These are phyloP conservation scores for Elsinoe fawcettii DNA, from an alignment of 2,329 filamentous ascomycete species.

Conservation along the genomic window DNA sequence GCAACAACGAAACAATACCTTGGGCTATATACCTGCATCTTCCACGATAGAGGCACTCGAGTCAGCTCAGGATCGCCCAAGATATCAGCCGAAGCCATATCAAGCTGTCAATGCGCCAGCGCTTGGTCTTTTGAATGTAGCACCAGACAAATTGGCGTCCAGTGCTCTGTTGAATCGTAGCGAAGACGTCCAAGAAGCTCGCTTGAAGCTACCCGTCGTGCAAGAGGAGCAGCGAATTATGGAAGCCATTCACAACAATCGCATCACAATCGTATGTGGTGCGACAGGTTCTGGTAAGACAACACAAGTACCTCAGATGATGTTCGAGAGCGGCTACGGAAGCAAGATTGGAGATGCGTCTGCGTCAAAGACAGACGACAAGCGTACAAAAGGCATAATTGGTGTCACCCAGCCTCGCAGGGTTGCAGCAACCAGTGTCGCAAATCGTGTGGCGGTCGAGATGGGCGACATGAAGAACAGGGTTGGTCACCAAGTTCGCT, in stretches of 20 bases:
- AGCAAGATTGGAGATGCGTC: slow-evolving; percentile 50
- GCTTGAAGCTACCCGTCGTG: slow-evolving; percentile 78
- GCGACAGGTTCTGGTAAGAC: slow-evolving; percentile 96
- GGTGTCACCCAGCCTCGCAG: slow-evolving; percentile 90
- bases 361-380: not conserved
- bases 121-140: not conserved
- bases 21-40: slow-evolving; percentile 56
- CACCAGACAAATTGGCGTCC: slow-evolving; percentile 44
- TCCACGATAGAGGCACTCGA: slow-evolving; percentile 33
- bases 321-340: slow-evolving; percentile 90
- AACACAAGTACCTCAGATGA: slow-evolving; percentile 91
- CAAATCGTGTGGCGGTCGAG: slow-evolving; percentile 81
- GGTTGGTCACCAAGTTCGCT: slow-evolving; percentile 88
- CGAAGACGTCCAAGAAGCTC: slow-evolving; percentile 66
- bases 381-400: slow-evolving; percentile 68
- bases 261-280: slow-evolving; percentile 85
- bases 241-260: slow-evolving; percentile 91
- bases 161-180: slow-evolving; percentile 64
- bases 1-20: slow-evolving; percentile 72
- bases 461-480: slow-evolving; percentile 66
- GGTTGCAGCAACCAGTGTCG: slow-evolving; percentile 95
- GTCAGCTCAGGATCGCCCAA: too few species aligned
- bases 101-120: slow-evolving; percentile 11
- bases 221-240: slow-evolving; percentile 96
- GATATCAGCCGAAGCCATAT: slow-evolving; percentile 29